Conservation (phyloP, 2,329 filamentous ascomycete genomes). For the Microascus cirrosus region DNA sequence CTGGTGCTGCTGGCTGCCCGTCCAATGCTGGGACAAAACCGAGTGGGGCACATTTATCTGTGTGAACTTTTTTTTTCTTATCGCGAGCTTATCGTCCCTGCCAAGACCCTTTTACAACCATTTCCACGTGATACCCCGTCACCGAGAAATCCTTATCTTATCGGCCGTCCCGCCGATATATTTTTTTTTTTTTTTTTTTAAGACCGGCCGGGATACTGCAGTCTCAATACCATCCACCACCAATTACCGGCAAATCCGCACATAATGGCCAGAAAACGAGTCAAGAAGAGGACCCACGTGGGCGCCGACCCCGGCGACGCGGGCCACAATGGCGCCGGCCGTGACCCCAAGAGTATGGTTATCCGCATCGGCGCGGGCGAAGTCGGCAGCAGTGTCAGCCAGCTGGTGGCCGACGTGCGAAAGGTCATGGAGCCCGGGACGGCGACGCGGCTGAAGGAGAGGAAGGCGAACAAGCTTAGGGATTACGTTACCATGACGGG, state of each 20-base stretch:
- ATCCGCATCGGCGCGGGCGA: constrained; percentile 93
- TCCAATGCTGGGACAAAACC: neutral
- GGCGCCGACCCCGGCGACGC: constrained; percentile 40
- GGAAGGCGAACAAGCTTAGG: constrained; percentile 74
- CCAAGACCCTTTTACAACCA: neutral
- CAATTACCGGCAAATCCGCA: constrained; percentile 3
- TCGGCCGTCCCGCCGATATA: constrained; percentile 8
- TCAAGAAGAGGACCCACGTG: constrained; percentile 82
- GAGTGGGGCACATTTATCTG: constrained; percentile 1
- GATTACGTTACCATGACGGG: constrained; percentile 96
- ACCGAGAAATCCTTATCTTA: constrained; percentile 5
- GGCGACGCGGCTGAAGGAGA: constrained; percentile 77
- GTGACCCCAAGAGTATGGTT: constrained; percentile 91
- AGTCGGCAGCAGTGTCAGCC: constrained; percentile 81
- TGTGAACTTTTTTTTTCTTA: neutral
- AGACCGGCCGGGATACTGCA: neutral
- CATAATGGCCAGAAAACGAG: constrained; percentile 66
- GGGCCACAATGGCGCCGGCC: constrained; percentile 40
- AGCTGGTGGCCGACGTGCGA: constrained; percentile 84
- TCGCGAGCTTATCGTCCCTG: neutral
- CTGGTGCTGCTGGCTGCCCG: neutral
- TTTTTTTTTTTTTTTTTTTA: neutral
- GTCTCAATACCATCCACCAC: neutral
- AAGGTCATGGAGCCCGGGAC: constrained; percentile 94
- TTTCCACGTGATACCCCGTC: constrained; percentile 7